phyloP scores from a whole-genome alignment of 1,139 yeast genomes.

The Suhomyces bokatorum region DNA sequence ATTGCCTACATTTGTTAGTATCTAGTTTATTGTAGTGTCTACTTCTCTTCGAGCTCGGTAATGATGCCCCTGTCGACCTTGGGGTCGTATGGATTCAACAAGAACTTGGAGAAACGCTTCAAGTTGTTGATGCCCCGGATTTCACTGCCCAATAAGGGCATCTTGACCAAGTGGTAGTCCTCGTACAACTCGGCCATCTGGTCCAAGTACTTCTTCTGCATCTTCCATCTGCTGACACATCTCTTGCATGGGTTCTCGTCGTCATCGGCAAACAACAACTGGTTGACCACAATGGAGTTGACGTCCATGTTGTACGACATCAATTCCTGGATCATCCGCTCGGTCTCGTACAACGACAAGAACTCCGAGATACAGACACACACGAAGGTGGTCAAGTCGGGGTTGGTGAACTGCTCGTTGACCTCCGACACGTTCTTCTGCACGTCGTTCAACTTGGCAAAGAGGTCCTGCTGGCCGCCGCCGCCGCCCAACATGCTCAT shows the following conservation, averaged over 20 bases:
- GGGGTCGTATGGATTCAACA: conserved; percentile 72
- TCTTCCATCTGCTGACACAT: conserved; percentile 89
- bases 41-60: conserved; percentile 63
- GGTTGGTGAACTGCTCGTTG: conserved; percentile 91
- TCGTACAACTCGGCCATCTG: conserved; percentile 93
- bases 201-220: conserved; percentile 92
- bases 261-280: conserved; percentile 80
- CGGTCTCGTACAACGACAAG: conserved; percentile 92
- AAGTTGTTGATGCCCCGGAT: conserved; percentile 88
- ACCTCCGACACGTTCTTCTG: conserved; percentile 84
- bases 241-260: conserved; percentile 73
- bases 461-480: conserved; percentile 69
- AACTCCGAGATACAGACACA: conserved; percentile 98
- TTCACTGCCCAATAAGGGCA: conserved; percentile 92
- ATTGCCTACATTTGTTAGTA: neutral
- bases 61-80: conserved; percentile 57
- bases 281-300: conserved; percentile 92
- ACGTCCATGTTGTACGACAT: conserved; percentile 95
- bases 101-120: conserved; percentile 69
- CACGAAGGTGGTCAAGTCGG: conserved; percentile 92
- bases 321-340: conserved; percentile 94
- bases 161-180: conserved; percentile 91
- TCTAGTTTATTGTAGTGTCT: conserved; percentile 7
- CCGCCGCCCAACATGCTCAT: conserved; percentile 72
- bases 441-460: conserved; percentile 78